A percentile compares a stretch with the other conserved stretches of the same genome.
Evolutionary conservation across 2,329 filamentous ascomycete genomes (phyloP).

Genomic region (Aureobasidium sp.): DNA sequence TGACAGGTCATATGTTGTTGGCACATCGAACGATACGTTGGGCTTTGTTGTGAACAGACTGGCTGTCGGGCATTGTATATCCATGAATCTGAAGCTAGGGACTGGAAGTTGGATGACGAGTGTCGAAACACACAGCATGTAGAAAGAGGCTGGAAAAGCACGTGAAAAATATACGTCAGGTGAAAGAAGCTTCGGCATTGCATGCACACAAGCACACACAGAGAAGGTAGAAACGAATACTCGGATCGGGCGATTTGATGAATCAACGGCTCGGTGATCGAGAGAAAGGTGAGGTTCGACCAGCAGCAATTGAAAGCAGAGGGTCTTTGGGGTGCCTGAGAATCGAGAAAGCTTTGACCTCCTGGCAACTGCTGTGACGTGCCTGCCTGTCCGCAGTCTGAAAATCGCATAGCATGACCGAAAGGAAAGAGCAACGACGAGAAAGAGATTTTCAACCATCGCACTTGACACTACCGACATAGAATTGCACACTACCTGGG

Average conservation of each 20-base stretch:
- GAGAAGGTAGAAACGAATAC: background rate
- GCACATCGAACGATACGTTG: background rate
- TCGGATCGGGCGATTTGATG: background rate
- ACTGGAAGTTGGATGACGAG: background rate
- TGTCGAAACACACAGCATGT: background rate
- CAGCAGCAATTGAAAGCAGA: background rate
- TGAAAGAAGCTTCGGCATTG: background rate
- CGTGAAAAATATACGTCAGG: background rate
- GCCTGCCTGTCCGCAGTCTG: background rate
- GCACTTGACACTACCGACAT: background rate
- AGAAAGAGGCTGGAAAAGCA: background rate
- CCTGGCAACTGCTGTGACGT: constrained; percentile 3
- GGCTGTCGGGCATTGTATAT: background rate
- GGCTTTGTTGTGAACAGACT: background rate
- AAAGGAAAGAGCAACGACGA: constrained; percentile 3
- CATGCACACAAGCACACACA: background rate
- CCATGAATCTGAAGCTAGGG: background rate
- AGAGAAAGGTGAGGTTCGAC: background rate
- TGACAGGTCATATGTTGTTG: background rate
- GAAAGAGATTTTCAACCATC: constrained; percentile 11
- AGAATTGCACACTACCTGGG: background rate
- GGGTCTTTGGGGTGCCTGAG: background rate
- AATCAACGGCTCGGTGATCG: constrained; percentile 1
- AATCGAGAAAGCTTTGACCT: constrained; percentile 6
- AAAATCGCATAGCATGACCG: constrained; percentile 10